Evolutionary conservation across 305 asterid species (phyloP), one percentile per base, ranked within the genome.

Genomic region (Fraxinus xanthoxyloides): DNA sequence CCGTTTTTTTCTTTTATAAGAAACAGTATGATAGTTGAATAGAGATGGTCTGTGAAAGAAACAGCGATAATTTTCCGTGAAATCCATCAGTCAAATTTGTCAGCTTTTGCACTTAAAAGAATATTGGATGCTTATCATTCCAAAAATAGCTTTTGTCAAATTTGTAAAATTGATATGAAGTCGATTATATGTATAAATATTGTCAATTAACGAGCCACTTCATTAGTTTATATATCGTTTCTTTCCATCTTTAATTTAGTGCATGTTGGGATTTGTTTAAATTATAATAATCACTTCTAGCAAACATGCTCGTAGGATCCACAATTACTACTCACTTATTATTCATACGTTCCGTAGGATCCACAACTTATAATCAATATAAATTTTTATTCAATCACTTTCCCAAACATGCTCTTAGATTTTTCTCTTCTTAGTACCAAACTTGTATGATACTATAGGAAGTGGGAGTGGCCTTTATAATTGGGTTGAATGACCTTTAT

Each of bases 401-500:
- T 48, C 21, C 21, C 59, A 48, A 48, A 48, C 21, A 48, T 0
- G 59, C 59, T 15, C 59, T 19, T 56, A 56, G 67, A n/a, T 56
- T 56, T 56, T 56, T 56, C 28, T 56, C 26, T 63, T 75, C 65
- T 61, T 38, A 17, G 13, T 15, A 48, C 59, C 59, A 1, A 56
- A 78, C 51, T 48, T 10, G 34, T 81, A 19, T 72, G 79, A 77
- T 72, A 67, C 77, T 56, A 13, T 40, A 23, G 80, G 72, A 81
- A 38, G 54, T 46, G 69, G 73, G 67, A 80, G 28, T 59, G 46
- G 78, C 3, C 35, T 34, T 73, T 24, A 74, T 21, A 40, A 38
- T 31, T 75, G 30, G 31, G 78, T 75, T 36, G 12, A 23, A 36
- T 5, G 21, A 36, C 61, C 78, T 61, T 72, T 38, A 74, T 32